Percentiles rank a stretch among this genome's conserved stretches.
These are phyloP conservation scores for Fimicolochytrium jonesii DNA, from an alignment of 192 early-diverging fungal genomes.

Conservation along the genomic window DNA sequence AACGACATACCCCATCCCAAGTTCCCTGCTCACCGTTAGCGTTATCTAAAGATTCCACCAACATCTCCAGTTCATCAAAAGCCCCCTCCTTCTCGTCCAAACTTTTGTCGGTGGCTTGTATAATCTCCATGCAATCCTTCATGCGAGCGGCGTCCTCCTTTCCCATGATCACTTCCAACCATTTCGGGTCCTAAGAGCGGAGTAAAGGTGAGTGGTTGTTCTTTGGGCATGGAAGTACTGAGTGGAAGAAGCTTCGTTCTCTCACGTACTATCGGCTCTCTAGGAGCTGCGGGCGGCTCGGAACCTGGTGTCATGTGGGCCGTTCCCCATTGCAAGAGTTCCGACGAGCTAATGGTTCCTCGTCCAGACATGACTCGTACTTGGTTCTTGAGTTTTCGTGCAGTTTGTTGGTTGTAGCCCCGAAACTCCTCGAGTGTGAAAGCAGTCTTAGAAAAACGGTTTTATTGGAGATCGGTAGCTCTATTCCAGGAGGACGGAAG, in stretches of 20 bases:
- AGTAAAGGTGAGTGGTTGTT: not conserved
- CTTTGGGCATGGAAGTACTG: not conserved
- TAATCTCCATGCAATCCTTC: conserved; percentile 77
- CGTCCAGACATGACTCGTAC: too few species aligned
- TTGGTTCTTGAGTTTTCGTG: too few species aligned
- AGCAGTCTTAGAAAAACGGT: too few species aligned
- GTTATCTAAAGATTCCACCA: conserved; percentile 85
- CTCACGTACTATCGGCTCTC: not conserved
- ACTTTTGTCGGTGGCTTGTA: conserved; percentile 53
- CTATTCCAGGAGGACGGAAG: too few species aligned
- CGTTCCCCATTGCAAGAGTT: conserved; percentile 81
- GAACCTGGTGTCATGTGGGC: conserved; percentile 68
- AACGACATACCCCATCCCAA: not conserved
- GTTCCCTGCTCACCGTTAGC: conserved; percentile 53
- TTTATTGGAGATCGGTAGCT: too few species aligned
- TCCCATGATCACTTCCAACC: conserved; percentile 91
- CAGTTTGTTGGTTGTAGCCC: too few species aligned
- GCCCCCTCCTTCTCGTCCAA: conserved; percentile 71
- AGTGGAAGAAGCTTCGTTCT: conserved; percentile 15
- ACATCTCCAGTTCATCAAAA: conserved; percentile 87
- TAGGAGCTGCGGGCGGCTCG: conserved; percentile 55
- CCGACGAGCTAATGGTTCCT: conserved; percentile 19
- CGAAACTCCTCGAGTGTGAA: too few species aligned
- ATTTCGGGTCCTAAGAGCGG: conserved; percentile 63
- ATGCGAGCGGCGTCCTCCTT: conserved; percentile 84